Conservation (phyloP, 306 rosid species). For the Glycine soja region DNA sequence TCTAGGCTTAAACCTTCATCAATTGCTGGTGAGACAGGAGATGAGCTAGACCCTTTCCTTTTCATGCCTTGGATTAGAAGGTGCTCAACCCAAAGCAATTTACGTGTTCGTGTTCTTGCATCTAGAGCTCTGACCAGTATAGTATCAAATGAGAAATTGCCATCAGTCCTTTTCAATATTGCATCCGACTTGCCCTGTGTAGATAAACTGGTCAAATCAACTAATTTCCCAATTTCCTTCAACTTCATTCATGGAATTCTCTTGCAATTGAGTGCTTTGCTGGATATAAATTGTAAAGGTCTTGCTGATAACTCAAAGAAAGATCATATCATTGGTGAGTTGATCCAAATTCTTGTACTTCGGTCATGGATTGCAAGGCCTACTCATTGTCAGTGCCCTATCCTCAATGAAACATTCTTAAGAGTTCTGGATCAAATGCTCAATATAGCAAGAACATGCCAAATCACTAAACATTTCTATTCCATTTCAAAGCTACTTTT, state of each 20-base stretch:
- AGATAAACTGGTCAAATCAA: slow-evolving; percentile 47
- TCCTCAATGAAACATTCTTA: slow-evolving; percentile 73
- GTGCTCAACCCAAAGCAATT: too few species aligned
- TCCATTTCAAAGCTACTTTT: slow-evolving; percentile 65
- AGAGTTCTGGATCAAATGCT: slow-evolving; percentile 85
- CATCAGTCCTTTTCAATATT: slow-evolving; percentile 70
- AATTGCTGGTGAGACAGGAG: slow-evolving; percentile 85
- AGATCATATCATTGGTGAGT: slow-evolving; percentile 67
- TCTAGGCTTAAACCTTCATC: slow-evolving; percentile 95
- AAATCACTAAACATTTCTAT: slow-evolving; percentile 50
- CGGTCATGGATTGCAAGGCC: slow-evolving; percentile 79
- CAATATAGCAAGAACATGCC: slow-evolving; percentile 67
- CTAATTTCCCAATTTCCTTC: slow-evolving; percentile 56
- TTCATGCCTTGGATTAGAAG: slow-evolving; percentile 79
- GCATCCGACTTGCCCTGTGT: slow-evolving; percentile 75
- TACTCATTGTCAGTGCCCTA: slow-evolving; percentile 72
- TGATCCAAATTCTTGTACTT: slow-evolving; percentile 62
- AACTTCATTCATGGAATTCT: slow-evolving; percentile 88
- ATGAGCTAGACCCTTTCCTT: slow-evolving; percentile 87
- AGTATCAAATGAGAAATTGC: slow-evolving; percentile 86
- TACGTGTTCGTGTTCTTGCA: slow-evolving; percentile 59
- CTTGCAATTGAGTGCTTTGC: slow-evolving; percentile 79
- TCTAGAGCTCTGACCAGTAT: slow-evolving; percentile 88
- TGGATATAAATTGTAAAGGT: slow-evolving; percentile 77
- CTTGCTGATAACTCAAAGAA: slow-evolving; percentile 84